These are phyloP conservation scores for Quercus cerris DNA, from an alignment of 306 rosid species.

Conservation along the genomic window DNA sequence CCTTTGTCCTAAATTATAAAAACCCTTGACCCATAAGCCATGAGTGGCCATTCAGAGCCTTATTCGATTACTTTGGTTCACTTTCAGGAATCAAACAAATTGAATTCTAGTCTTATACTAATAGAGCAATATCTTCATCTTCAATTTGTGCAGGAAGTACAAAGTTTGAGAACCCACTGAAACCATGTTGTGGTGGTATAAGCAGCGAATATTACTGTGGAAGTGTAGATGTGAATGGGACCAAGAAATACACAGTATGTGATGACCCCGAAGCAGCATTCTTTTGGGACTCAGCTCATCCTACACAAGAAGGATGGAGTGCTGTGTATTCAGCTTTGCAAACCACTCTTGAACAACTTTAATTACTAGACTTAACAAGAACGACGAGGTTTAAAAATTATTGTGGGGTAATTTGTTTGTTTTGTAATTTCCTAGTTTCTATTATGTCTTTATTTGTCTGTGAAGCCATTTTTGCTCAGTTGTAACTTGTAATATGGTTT, in stretches of 20 bases:
- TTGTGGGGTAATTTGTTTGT: neutral
- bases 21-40: constrained; percentile 7
- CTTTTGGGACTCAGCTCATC: constrained; percentile 24
- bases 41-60: neutral
- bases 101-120: neutral
- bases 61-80: neutral
- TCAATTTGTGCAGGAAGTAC: neutral
- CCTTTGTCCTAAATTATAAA: neutral
- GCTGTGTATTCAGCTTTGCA: constrained; percentile 13
- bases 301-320: constrained; percentile 30
- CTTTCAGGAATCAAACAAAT: neutral
- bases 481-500: neutral
- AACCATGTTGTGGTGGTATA: constrained; percentile 22
- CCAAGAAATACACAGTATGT: constrained; percentile 21
- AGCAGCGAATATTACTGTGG: constrained; percentile 17
- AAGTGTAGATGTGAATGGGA: constrained; percentile 1
- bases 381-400: neutral
- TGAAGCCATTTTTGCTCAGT: neutral
- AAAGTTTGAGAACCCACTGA: neutral
- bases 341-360: neutral
- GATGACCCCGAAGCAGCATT: constrained; percentile 18
- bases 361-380: too few species aligned
- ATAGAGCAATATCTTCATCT: neutral
- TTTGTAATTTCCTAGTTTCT: too few species aligned
- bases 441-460: too few species aligned